Evolutionary conservation across 2,329 filamentous ascomycete genomes (phyloP).

Genomic region (Helotiales sp.): DNA sequence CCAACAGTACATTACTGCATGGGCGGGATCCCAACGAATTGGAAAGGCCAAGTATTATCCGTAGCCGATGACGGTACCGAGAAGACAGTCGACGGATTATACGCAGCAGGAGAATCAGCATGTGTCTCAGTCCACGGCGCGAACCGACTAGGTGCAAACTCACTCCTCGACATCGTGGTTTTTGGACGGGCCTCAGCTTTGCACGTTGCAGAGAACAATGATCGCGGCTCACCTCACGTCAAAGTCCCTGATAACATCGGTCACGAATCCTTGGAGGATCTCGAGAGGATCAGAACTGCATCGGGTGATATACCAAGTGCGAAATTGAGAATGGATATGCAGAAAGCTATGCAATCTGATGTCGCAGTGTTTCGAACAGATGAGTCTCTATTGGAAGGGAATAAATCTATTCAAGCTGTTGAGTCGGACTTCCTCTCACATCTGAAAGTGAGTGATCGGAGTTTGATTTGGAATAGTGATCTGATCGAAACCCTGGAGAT

Average conservation of each 20-base stretch:
- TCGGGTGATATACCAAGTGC: slow-evolving; percentile 36
- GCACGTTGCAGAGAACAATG: slow-evolving; percentile 72
- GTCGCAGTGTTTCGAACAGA: slow-evolving; percentile 55
- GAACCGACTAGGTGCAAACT: slow-evolving; percentile 49
- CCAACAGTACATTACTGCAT: slow-evolving; percentile 54
- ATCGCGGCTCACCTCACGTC: slow-evolving; percentile 58
- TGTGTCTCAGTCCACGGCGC: slow-evolving; percentile 50
- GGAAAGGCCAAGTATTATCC: slow-evolving; percentile 46
- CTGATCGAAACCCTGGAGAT: slow-evolving; percentile 48
- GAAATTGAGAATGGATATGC: slow-evolving; percentile 39
- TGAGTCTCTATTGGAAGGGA: slow-evolving; percentile 81
- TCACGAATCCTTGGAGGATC: slow-evolving; percentile 27
- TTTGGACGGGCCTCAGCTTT: slow-evolving; percentile 72
- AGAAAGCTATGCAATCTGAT: slow-evolving; percentile 47
- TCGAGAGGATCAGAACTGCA: slow-evolving; percentile 39
- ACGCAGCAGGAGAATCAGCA: slow-evolving; percentile 48
- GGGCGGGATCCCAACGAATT: slow-evolving; percentile 51
- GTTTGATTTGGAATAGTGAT: slow-evolving; percentile 50
- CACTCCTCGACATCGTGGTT: slow-evolving; percentile 49
- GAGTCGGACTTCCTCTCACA: slow-evolving; percentile 37
- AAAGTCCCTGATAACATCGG: slow-evolving; percentile 67
- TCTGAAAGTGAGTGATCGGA: slow-evolving; percentile 42
- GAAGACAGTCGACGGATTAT: slow-evolving; percentile 44
- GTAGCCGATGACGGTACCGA: slow-evolving; percentile 41
- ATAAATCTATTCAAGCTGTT: slow-evolving; percentile 64